These are phyloP conservation scores for Heritiera fomes DNA, from an alignment of 345 rosid genomes.

Conservation along the genomic window DNA sequence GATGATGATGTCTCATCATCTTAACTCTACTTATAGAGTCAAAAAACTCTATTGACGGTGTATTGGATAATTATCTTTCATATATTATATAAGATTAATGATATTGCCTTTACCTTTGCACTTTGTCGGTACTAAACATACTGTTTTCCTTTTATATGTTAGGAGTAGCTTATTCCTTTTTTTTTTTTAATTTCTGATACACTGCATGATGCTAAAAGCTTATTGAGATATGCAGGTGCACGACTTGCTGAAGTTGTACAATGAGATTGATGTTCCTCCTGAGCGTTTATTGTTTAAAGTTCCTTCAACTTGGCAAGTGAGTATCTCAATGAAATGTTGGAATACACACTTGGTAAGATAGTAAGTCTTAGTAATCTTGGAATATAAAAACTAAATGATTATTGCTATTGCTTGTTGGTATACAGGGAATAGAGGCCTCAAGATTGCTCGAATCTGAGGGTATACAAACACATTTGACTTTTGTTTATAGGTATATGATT, in stretches of 20 bases:
- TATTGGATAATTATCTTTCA: too few relatives aligned
- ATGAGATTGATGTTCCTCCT: slow-evolving; percentile 62
- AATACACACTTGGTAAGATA: background rate
- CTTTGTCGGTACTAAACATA: too few relatives aligned
- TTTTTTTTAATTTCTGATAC: background rate
- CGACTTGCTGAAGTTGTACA: slow-evolving; percentile 70
- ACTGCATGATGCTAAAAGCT: slow-evolving; percentile 9
- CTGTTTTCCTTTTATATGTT: background rate
- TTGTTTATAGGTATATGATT: slow-evolving; percentile 71
- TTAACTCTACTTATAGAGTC: too few relatives aligned
- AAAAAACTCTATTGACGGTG: too few relatives aligned
- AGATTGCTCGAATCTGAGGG: slow-evolving; percentile 93
- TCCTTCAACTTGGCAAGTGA: slow-evolving; percentile 97
- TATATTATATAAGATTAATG: background rate
- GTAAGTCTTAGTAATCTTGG: background rate
- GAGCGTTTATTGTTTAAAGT: slow-evolving; percentile 83
- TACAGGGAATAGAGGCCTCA: slow-evolving; percentile 91
- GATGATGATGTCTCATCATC: too few relatives aligned
- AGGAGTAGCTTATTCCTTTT: background rate
- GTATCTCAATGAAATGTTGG: slow-evolving; percentile 22
- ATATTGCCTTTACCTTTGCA: background rate
- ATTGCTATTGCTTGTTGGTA: slow-evolving; percentile 14
- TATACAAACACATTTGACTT: slow-evolving; percentile 90
- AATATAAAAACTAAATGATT: background rate
- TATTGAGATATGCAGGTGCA: slow-evolving; percentile 61